Evolutionary conservation across 345 rosid genomes (phyloP), one percentile per base, ranked within the genome.

Genomic region (Eucalyptus marginata): DNA sequence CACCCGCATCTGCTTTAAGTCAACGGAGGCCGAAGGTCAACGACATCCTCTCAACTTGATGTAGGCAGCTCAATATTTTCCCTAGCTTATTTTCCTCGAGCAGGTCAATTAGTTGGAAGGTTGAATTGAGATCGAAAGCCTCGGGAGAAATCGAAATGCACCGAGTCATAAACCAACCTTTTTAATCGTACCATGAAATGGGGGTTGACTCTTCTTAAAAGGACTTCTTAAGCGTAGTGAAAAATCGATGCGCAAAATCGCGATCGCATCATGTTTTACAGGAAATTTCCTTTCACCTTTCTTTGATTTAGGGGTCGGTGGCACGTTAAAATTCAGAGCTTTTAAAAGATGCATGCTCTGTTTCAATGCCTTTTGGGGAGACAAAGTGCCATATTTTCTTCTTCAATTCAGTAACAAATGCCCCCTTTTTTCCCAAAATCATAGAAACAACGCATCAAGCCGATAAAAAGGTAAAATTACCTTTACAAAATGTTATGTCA

Each of bases 261-360:
- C 66, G 3, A 58, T 24, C 3, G n/a, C 5, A 3, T 58, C 4
- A 24, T 3, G 9, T 56, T 10, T 10, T 10, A 9, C 0, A 52
- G 11, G 13, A 24, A 54, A 24, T 9, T 9, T 5, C 62, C 27
- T 9, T 56, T 62, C 15, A 3, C n/a, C 33, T 7, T 13, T 13
- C 31, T 16, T 62, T n/a, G 16, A 29, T 62, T 62, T 13, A 8
- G 31, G 8, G 71, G 2, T 64, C 18, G 18, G 10, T n/a, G 40
- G 3, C 40, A 66, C 2, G 6, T 64, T 14, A 14, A 66, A 66
- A n/a, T 66, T 66, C 4, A 51, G 22, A 51, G 54, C 54, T 51
- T 51, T 51, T 51, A 20, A 51, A 51, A 51, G 56, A 51, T 51
- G 31, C 31, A 1, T 11, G 2, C 25, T 6, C 7, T 25, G 15